Evolutionary conservation across 2,329 filamentous ascomycete species (phyloP).

Genomic region (Colletotrichum lini): DNA sequence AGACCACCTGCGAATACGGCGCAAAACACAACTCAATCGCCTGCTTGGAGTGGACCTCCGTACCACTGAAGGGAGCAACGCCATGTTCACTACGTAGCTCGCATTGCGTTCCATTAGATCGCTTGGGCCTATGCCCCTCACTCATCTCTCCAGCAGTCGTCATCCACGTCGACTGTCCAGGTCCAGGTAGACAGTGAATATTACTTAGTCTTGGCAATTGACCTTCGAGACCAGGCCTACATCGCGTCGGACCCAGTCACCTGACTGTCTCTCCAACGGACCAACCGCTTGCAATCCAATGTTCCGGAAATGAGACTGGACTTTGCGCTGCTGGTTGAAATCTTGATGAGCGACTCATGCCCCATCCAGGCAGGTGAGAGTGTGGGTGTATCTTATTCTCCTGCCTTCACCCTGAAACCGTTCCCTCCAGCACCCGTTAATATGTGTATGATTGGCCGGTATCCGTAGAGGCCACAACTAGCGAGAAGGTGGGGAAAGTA

Average conservation of each 20-base stretch:
- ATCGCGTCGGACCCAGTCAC: background rate
- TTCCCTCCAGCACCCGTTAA: background rate
- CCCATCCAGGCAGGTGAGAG: background rate
- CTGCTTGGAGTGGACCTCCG: slow-evolving; percentile 3
- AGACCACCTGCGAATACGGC: background rate
- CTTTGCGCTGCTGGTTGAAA: background rate
- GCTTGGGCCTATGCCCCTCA: slow-evolving; percentile 24
- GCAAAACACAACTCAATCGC: slow-evolving; percentile 26
- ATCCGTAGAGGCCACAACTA: background rate
- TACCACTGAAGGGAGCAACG: slow-evolving; percentile 1
- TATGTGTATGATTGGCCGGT: too few relatives aligned
- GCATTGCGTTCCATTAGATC: slow-evolving; percentile 7
- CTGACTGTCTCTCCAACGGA: background rate
- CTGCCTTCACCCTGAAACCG: background rate
- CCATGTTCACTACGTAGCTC: slow-evolving; percentile 16
- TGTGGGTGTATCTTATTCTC: background rate
- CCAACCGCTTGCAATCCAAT: background rate
- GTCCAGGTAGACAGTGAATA: background rate
- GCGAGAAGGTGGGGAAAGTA: background rate
- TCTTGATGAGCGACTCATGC: background rate
- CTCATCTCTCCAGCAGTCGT: slow-evolving; percentile 27
- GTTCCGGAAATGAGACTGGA: background rate
- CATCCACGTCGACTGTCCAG: slow-evolving; percentile 13
- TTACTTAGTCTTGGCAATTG: background rate
- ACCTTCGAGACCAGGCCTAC: background rate